phyloP scores from a whole-genome alignment of 2,329 filamentous ascomycete species.

The Knufia fluminis region DNA sequence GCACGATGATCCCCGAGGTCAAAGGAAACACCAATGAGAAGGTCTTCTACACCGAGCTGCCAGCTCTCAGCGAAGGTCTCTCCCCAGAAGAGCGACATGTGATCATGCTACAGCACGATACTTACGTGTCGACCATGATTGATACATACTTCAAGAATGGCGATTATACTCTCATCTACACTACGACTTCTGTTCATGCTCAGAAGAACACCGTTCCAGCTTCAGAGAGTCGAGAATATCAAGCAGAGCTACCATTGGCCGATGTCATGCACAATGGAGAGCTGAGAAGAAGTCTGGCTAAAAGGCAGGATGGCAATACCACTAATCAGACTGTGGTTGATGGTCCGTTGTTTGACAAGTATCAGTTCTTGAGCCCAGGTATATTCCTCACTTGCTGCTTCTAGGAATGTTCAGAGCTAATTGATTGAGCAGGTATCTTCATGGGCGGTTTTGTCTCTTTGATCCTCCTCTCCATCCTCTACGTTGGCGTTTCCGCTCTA shows the following conservation, averaged over 20 bases:
- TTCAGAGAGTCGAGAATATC: slow-evolving; percentile 43
- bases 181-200: slow-evolving; percentile 49
- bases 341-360: slow-evolving; percentile 67
- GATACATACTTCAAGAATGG: slow-evolving; percentile 29
- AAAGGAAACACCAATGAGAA: slow-evolving; percentile 17
- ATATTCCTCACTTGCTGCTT: slow-evolving; percentile 26
- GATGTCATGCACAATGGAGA: slow-evolving; percentile 59
- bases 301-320: slow-evolving; percentile 1
- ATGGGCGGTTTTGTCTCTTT: slow-evolving; percentile 68
- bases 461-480: slow-evolving; percentile 66
- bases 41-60: slow-evolving; percentile 39
- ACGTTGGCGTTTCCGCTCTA: slow-evolving; percentile 67
- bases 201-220: slow-evolving; percentile 21
- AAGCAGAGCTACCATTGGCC: slow-evolving; percentile 54
- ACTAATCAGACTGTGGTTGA: slow-evolving; percentile 30
- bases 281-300: slow-evolving; percentile 25
- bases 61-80: slow-evolving; percentile 23
- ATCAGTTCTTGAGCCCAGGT: slow-evolving; percentile 90
- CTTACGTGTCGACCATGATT: slow-evolving; percentile 1
- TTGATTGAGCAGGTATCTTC: slow-evolving; percentile 59
- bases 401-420: slow-evolving; percentile 4
- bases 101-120: background rate
- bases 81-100: background rate
- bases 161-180: slow-evolving; percentile 67
- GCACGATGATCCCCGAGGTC: slow-evolving; percentile 18